Percentiles rank a stretch among this genome's conserved stretches.
phyloP scores from a whole-genome alignment of 306 rosid species.

The Gastrolobium bilobum region DNA sequence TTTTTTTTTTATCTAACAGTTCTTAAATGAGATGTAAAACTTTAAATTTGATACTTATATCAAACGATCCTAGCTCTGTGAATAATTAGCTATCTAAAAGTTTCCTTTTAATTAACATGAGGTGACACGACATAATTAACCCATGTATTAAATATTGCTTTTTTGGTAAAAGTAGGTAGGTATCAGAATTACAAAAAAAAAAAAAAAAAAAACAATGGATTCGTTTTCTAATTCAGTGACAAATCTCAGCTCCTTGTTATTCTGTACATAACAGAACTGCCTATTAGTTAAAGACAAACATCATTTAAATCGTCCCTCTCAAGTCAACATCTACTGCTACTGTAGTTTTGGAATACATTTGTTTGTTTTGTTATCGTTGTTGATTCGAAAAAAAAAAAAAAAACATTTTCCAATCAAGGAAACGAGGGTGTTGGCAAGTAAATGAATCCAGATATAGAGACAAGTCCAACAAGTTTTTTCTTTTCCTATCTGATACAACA shows the following conservation, averaged over 20 bases:
- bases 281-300: conserved; percentile 8
- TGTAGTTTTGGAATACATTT: background rate
- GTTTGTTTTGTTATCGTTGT: background rate
- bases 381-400: background rate
- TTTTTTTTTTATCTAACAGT: too few species aligned
- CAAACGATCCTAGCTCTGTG: too few species aligned
- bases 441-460: conserved; percentile 26
- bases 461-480: background rate
- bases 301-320: background rate
- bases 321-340: conserved; percentile 35
- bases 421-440: conserved; percentile 39
- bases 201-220: background rate
- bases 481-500: background rate
- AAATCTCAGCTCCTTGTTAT: conserved; percentile 12
- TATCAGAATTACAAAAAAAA: background rate
- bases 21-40: too few species aligned
- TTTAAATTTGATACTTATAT: too few species aligned
- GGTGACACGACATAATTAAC: too few species aligned
- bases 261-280: background rate
- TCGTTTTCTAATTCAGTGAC: conserved; percentile 25
- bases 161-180: conserved; percentile 7
- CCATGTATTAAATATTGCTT: conserved; percentile 34
- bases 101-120: too few species aligned
- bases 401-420: conserved; percentile 1
- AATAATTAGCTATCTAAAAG: too few species aligned